Base-by-base conservation (phyloP, 2,329 filamentous ascomycete genomes). In the Ciborinia camelliae region DNA sequence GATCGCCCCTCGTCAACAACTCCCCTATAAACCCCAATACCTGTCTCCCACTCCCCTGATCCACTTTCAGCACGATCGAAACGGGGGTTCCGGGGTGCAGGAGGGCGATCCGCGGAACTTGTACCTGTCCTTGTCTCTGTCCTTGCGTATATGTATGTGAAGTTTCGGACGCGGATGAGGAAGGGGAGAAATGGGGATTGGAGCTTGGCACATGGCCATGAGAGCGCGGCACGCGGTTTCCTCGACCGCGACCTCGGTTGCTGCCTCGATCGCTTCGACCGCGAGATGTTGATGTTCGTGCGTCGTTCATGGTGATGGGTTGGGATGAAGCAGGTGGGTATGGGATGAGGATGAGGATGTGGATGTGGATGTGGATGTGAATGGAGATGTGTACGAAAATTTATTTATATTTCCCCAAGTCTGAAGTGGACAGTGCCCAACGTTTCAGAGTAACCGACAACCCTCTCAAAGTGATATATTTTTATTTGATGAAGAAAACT, bases 51-150 rank as follows among this genome's bases (percentile, higher is more conserved):
- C 72, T 75, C 32, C 67, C 66, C 62, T 75, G 73, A 55, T 75
- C 73, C 15, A 67, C 50, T 66, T 75, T 75, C 32, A 75, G 52
- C 3, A 75, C 69, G 32, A 75, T 73, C 1, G 72, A 74, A 10
- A 75, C 73, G 8, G 67, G 50, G 26, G 70, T 67, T 20, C 72
- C 71, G 4, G 67, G 52, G 4, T 68, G 37, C 18, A 75, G 68
- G 39, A 73, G 69, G 12, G 67, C 57, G 12, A 68, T 72, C 1
- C 50, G 69, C n/a, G 73, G 73, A 3, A 75, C 70, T 35, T 26
- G 41, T 58, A 32, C 26, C 23, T 30, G 48, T 23, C n/a, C n/a
- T n/a, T n/a, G n/a, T n/a, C n/a, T n/a, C n/a, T n/a, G n/a, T n/a
- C n/a, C n/a, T n/a, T n/a, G n/a, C n/a, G n/a, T n/a, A n/a, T n/a